Evolutionary conservation across 1,284 basidiomycete species (phyloP).

Genomic region (Trichosporon sp.): DNA sequence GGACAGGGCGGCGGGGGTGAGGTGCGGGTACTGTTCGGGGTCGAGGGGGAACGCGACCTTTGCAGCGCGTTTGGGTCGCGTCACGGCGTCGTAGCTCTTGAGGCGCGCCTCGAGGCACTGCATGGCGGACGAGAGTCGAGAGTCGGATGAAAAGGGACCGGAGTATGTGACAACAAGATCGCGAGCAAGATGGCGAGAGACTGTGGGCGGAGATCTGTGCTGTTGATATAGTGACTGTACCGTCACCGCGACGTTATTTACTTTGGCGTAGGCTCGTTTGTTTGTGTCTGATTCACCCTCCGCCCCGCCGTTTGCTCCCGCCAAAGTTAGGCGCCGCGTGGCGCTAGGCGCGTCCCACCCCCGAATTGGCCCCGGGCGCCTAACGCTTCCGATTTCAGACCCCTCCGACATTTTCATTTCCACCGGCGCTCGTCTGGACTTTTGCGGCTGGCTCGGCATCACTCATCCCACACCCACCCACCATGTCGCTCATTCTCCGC

Average conservation of each 20-base stretch:
- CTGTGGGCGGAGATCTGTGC: not conserved
- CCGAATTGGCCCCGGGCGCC: not conserved
- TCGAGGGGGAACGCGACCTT: constrained; percentile 42
- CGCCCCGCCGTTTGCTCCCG: not conserved
- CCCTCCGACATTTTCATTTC: constrained; percentile 17
- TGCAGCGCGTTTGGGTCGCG: constrained; percentile 28
- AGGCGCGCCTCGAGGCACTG: constrained; percentile 36
- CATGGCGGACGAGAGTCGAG: constrained; percentile 25
- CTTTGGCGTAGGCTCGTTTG: not conserved
- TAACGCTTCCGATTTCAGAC: not conserved
- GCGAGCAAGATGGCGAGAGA: not conserved
- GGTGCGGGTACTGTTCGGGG: constrained; percentile 46
- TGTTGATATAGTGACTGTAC: not conserved
- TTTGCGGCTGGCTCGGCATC: not conserved
- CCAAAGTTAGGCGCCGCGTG: not conserved
- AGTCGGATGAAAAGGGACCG: not conserved
- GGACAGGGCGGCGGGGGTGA: constrained; percentile 66
- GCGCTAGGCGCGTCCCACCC: not conserved
- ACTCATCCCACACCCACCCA: constrained; percentile 1
- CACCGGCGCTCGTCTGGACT: constrained; percentile 4
- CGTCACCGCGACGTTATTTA: not conserved
- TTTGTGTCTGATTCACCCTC: not conserved
- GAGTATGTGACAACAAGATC: not conserved
- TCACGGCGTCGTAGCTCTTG: constrained; percentile 31
- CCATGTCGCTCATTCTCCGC: constrained; percentile 41